Percentiles rank a stretch among this genome's conserved stretches.
Evolutionary conservation across 805 yeast species (phyloP).

Genomic region (Wickerhamiella azyma): DNA sequence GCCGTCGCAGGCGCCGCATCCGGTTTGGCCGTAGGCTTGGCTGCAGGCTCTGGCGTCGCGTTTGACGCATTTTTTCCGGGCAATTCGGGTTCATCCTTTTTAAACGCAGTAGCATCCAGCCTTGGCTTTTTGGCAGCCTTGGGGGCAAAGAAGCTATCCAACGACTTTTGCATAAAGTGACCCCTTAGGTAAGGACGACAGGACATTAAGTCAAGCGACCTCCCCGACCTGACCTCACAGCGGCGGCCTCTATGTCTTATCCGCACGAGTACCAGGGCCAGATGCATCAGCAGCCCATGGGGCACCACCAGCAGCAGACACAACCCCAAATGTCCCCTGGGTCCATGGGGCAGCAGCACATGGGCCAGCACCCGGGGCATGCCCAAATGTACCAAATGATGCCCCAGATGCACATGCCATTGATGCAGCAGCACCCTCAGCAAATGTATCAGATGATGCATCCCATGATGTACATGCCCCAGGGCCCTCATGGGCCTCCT

Average conservation of each 20-base stretch:
- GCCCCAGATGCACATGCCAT: too few relatives aligned
- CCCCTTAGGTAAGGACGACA: background rate
- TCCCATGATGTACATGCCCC: background rate
- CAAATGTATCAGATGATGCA: background rate
- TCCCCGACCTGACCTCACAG: background rate
- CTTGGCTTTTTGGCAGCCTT: background rate
- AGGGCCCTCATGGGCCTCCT: too few relatives aligned
- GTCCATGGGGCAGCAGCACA: background rate
- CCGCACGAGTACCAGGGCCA: background rate
- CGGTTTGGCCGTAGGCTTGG: background rate
- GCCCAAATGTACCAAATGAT: too few relatives aligned
- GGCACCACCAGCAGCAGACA: background rate
- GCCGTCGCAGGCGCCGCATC: background rate
- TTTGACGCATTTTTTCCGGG: background rate
- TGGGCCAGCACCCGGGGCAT: too few relatives aligned
- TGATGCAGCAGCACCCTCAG: background rate
- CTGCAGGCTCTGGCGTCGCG: background rate
- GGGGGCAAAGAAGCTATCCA: constrained; percentile 18
- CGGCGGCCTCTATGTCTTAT: background rate
- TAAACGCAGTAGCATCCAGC: background rate
- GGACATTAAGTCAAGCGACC: too few relatives aligned
- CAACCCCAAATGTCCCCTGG: background rate
- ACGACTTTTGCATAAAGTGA: constrained; percentile 17
- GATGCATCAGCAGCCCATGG: background rate
- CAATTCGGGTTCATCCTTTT: background rate